Evolutionary conservation across 331 rosid species (phyloP), one percentile per base, ranked within the genome.

Genomic region (Cucumis variabilis): DNA sequence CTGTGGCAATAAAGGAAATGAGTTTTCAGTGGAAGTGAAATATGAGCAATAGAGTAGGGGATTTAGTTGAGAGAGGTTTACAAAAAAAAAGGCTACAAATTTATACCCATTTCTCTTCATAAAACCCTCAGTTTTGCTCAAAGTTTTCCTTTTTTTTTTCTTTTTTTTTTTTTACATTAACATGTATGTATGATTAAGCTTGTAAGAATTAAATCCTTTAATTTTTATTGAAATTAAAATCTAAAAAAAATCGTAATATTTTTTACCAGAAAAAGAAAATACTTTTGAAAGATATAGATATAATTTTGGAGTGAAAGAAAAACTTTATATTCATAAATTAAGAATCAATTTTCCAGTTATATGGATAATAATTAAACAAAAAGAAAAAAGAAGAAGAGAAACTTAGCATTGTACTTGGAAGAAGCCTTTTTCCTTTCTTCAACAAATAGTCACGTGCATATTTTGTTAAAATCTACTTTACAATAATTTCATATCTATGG

Each of bases 1-100:
- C 85, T 82, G 85, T 41, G 80, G 77, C 37, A 0, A 27, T 15
- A 11, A 17, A 20, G 41, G 14, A n/a, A 1, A 17, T 30, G 21
- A 7, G 48, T 20, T n/a, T 72, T 27, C 51, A 81, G 50, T 81
- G 50, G 85, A 82, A 82, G 85, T 82, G 85, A 82, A 60, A 53
- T 50, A 48, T 60, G 69, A 50, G 68, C 46, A 80, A 19, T 53
- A 27, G 67, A 79, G 9, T 50, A 77, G 83, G 67, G 67, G 63
- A 75, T 75, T 72, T 50, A 7, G 27, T 82, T 58, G 51, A 30
- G 21, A 44, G 9, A 7, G 9, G 53, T 4, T 73, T 15, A 2
- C 0, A 3, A 63, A 21, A 1, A 21, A 9, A 48, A 25, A 15
- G 19, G n/a, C 30, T 27, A 79, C 84, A 79, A 27, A 53, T 24